Base-by-base conservation (phyloP, 805 yeast genomes). In the Metschnikowia lachancei region DNA sequence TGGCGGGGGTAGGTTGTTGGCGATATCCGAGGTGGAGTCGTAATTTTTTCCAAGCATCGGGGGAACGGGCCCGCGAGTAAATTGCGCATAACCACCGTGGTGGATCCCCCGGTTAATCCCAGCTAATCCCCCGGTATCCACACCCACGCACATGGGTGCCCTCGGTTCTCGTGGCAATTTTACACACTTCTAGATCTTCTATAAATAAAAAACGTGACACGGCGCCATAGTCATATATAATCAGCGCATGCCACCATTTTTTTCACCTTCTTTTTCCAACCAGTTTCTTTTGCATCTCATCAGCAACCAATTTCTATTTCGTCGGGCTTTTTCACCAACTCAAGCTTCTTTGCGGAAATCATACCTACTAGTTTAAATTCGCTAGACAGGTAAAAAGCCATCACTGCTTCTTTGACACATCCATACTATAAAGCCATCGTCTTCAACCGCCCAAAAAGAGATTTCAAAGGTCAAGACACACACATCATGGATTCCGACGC, bases 401-500 rank as follows among this genome's bases (percentile, higher is more conserved):
- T 5, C 4, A 22, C 24, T 4, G 8, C 24, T 22, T 22, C 24
- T 22, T 22, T 5, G 24, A 8, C 24, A 22, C 24, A 22, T 22
- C 24, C 24, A 22, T 22, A 22, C 8, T 8, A 22, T 22, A 22
- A 22, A 22, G 24, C 24, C 24, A 22, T 22, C 24, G 30, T 29
- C 30, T 19, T 24, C 7, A 24, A 7, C 40, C 13, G n/a, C n/a
- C n/a, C n/a, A n/a, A n/a, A n/a, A n/a, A n/a, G n/a, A n/a, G n/a
- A n/a, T n/a, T n/a, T n/a, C n/a, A n/a, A n/a, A n/a, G n/a, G n/a
- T n/a, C n/a, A n/a, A n/a, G n/a, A 20, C 14, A 36, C 24, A 36
- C 24, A n/a, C 35, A 41, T 33, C 36, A 53, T 53, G 54, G 54
- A 51, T 37, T 54, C 58, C 16, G 56, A 54, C 52, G 59, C 59